Conservation (phyloP, 225 moss, liverwort and hornwort genomes). For the Neckera pumila region DNA sequence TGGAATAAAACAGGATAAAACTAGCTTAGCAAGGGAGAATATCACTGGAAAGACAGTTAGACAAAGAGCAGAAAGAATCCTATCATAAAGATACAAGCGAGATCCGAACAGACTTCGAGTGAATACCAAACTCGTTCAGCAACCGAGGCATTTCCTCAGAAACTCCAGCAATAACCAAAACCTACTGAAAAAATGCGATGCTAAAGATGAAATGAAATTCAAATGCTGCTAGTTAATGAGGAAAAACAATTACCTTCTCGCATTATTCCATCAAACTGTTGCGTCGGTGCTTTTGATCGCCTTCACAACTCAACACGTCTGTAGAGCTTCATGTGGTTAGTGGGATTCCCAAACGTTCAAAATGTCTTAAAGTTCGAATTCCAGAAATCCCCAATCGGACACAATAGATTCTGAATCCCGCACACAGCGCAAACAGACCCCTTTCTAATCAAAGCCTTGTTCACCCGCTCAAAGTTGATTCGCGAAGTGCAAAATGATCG, state of each 20-base stretch:
- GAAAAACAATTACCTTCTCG: background rate
- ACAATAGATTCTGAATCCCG: background rate
- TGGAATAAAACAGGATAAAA: background rate
- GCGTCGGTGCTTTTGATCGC: background rate
- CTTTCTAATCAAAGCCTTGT: background rate
- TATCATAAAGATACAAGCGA: background rate
- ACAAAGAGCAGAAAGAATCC: background rate
- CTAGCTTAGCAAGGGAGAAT: background rate
- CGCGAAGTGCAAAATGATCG: background rate
- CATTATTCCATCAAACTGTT: background rate
- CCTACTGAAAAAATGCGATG: background rate
- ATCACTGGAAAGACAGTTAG: background rate
- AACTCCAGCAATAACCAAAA: background rate
- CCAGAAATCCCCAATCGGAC: background rate
- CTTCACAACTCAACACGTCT: background rate
- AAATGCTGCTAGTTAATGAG: background rate
- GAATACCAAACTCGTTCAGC: background rate
- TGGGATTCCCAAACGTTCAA: background rate
- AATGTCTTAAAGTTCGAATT: background rate
- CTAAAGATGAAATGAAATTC: background rate
- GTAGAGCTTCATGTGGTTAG: background rate
- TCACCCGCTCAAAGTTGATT: background rate
- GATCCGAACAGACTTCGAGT: conserved; percentile 18
- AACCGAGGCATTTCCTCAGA: background rate
- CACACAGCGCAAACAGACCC: background rate